Base-by-base conservation (phyloP, 352 stramenopile genomes). In the Pythium vanterpoolii region DNA sequence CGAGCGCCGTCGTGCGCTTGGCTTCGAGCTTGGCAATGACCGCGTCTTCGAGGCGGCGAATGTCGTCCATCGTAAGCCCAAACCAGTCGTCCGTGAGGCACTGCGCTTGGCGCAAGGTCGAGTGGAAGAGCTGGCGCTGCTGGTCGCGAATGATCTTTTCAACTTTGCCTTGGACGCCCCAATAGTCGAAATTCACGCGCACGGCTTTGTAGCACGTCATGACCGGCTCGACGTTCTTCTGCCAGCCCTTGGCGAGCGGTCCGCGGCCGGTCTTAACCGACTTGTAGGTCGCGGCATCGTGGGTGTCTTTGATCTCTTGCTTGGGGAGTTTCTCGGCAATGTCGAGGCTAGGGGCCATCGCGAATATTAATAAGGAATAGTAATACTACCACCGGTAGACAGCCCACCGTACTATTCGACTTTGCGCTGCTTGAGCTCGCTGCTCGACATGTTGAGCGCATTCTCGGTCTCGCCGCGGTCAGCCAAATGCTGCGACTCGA, bases 131-230 rank as follows among this genome's bases (percentile, higher is more conserved):
- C 65, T 89, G 79, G 43, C 85, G 81, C 71, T 92, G 85, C 48
- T 90, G 83, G 64, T 94, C 81, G 56, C 78, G 79, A 64, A 94
- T 92, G 47, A 79, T 79, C 46, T 90, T 90, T 61, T 94, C 83
- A 5, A 78, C 79, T 59, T 90, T 89, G 69, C 77, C 69, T 69
- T 91, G 80, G 28, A 94, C 83, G 55, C 80, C 79, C 85, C 83
- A 94, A 71, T 94, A 94, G 64, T 94, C 83, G 61, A 94, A 94
- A 71, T 93, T 92, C 66, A 94, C 79, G 61, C 83, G 82, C 57
- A 92, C 85, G 44, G 81, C 77, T 71, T 94, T 94, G 76, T 91
- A 89, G 69, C 85, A 94, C 44, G 85, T 94, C 85, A 93, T 93
- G 59, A 94, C 46, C 9, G 83, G 85, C 19, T 85, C 68, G 9